These are phyloP conservation scores for Aspergillus homomorphus DNA, from an alignment of 495 filamentous ascomycete species.

Conservation along the genomic window DNA sequence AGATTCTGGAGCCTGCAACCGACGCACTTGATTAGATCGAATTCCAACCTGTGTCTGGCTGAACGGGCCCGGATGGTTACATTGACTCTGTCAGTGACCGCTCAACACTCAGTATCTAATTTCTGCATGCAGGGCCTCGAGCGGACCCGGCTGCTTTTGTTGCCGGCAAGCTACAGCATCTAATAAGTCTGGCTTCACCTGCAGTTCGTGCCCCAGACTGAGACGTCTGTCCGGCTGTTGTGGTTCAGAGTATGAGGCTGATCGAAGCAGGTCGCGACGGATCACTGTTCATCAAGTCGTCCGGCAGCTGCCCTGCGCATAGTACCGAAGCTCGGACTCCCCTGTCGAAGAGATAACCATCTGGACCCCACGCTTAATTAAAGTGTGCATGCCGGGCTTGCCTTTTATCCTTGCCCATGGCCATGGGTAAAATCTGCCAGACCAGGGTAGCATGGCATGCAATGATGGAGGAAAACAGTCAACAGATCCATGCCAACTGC, in stretches of 20 bases:
- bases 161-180: neutral
- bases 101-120: slow-evolving; percentile 2
- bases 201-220: too few species aligned
- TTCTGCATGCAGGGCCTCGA: neutral
- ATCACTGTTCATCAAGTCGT: neutral
- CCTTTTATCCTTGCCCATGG: neutral
- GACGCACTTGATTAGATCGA: slow-evolving; percentile 12
- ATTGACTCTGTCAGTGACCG: slow-evolving; percentile 3
- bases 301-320: neutral
- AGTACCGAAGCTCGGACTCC: neutral
- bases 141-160: neutral
- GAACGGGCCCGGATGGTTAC: slow-evolving; percentile 2
- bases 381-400: neutral
- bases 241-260: neutral
- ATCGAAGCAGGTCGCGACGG: neutral
- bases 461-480: too few species aligned
- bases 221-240: neutral
- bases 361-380: neutral
- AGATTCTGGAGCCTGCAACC: slow-evolving; percentile 3
- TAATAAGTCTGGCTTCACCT: neutral
- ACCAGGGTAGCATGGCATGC: neutral
- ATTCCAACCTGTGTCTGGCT: neutral
- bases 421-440: neutral
- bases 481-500: neutral
- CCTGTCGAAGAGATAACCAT: neutral